Percentiles rank a stretch among this genome's conserved stretches.
phyloP scores from a whole-genome alignment of 441 rosid genomes.

The Lepidium campestre region DNA sequence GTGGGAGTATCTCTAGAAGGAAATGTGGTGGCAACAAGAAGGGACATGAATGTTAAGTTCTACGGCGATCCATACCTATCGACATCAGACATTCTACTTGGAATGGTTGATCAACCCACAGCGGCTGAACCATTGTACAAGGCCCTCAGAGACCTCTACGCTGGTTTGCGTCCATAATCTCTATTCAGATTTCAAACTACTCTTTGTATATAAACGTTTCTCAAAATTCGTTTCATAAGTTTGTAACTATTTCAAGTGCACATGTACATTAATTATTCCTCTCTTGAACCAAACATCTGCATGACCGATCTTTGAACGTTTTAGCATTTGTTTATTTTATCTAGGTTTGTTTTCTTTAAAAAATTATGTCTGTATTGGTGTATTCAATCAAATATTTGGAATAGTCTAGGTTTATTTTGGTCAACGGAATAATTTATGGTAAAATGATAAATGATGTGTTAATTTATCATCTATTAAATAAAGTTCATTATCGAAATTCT shows the following conservation, averaged over 20 bases:
- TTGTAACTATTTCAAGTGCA: not conserved
- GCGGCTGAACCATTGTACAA: constrained; percentile 83
- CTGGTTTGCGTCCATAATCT: constrained; percentile 34
- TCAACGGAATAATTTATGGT: too few relatives aligned
- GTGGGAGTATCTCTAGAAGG: constrained; percentile 95
- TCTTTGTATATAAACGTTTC: constrained; percentile 1
- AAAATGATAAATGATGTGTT: too few relatives aligned
- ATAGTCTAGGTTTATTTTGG: too few relatives aligned
- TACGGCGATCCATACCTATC: constrained; percentile 93
- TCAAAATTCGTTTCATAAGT: not conserved
- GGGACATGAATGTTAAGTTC: constrained; percentile 71
- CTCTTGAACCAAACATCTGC: not conserved
- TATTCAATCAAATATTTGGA: too few relatives aligned
- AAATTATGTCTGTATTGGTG: too few relatives aligned
- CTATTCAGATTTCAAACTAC: not conserved
- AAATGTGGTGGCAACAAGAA: constrained; percentile 73
- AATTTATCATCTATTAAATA: too few relatives aligned
- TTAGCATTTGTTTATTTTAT: not conserved
- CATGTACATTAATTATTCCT: constrained; percentile 5
- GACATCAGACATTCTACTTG: constrained; percentile 75
- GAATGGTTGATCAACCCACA: constrained; percentile 73
- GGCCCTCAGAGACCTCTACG: constrained; percentile 63
- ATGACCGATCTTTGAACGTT: not conserved
- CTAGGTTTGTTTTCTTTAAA: not conserved
- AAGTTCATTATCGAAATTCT: too few relatives aligned